These are phyloP conservation scores for Trametes versicolor DNA, from an alignment of 1,284 basidiomycete genomes.

Conservation along the genomic window DNA sequence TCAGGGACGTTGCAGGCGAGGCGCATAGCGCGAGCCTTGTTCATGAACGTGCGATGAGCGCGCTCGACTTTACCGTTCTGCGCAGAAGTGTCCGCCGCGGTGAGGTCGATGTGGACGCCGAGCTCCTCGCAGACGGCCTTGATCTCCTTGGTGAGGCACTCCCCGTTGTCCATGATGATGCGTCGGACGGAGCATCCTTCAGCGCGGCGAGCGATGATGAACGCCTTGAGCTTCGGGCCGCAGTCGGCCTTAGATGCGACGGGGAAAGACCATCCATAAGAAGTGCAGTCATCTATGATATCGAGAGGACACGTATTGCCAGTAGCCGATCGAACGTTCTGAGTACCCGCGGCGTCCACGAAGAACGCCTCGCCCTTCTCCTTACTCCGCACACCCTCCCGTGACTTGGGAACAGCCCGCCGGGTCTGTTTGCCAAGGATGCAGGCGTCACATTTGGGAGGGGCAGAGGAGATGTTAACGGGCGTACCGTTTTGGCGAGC, in stretches of 20 bases:
- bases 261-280: slow-evolving; percentile 42
- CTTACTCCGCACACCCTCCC: slow-evolving; percentile 32
- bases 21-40: slow-evolving; percentile 39
- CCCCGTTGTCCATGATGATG: slow-evolving; percentile 44
- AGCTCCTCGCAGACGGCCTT: slow-evolving; percentile 26
- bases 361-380: slow-evolving; percentile 43
- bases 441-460: slow-evolving; percentile 40
- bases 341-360: slow-evolving; percentile 46
- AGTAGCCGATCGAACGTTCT: slow-evolving; percentile 36
- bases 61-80: slow-evolving; percentile 44
- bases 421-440: slow-evolving; percentile 34
- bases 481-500: slow-evolving; percentile 46
- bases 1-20: slow-evolving; percentile 39
- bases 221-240: slow-evolving; percentile 34
- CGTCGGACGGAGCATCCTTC: slow-evolving; percentile 34
- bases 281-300: slow-evolving; percentile 47
- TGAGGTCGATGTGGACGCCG: slow-evolving; percentile 15
- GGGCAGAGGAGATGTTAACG: slow-evolving; percentile 34
- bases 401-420: slow-evolving; percentile 16
- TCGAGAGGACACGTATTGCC: slow-evolving; percentile 48
- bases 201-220: slow-evolving; percentile 35
- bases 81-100: slow-evolving; percentile 37
- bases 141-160: slow-evolving; percentile 42
- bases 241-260: slow-evolving; percentile 41
- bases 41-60: slow-evolving; percentile 42